phyloP scores from a whole-genome alignment of 495 filamentous ascomycete genomes.

The Trichocladium antarcticum region DNA sequence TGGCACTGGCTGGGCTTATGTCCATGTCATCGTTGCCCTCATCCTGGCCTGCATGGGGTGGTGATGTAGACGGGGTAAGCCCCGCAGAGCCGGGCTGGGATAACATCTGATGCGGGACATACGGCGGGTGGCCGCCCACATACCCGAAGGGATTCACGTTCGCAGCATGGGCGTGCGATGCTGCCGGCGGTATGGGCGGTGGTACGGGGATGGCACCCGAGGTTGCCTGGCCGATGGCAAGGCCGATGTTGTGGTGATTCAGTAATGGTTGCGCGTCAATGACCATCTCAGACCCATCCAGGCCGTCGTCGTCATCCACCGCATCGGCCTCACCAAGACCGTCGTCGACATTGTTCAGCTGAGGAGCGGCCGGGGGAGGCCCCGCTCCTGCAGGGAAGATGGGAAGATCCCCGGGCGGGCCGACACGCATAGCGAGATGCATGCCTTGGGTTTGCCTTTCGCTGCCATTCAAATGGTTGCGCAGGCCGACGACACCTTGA shows the following conservation, averaged over 20 bases:
- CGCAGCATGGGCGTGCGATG: conserved; percentile 1
- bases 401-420: background rate
- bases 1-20: too few relatives aligned
- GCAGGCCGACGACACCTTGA: conserved; percentile 64
- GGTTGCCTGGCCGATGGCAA: background rate
- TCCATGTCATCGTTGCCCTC: too few relatives aligned
- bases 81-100: too few relatives aligned
- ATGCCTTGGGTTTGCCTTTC: conserved; percentile 25
- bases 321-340: conserved; percentile 27
- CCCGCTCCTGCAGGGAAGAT: conserved; percentile 2
- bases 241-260: background rate
- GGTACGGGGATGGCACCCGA: background rate
- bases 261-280: conserved; percentile 26
- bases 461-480: conserved; percentile 59
- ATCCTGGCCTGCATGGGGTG: too few relatives aligned
- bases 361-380: background rate
- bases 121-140: conserved; percentile 11
- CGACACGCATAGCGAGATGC: background rate
- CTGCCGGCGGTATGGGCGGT: conserved; percentile 5
- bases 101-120: background rate
- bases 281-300: conserved; percentile 35
- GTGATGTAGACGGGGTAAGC: too few relatives aligned
- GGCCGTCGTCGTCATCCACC: conserved; percentile 33
- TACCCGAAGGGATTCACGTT: conserved; percentile 13
- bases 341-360: conserved; percentile 18